Evolutionary conservation across 1,284 basidiomycete species (phyloP), one percentile per base, ranked within the genome.

Genomic region (Cutaneotrichosporon sp.): DNA sequence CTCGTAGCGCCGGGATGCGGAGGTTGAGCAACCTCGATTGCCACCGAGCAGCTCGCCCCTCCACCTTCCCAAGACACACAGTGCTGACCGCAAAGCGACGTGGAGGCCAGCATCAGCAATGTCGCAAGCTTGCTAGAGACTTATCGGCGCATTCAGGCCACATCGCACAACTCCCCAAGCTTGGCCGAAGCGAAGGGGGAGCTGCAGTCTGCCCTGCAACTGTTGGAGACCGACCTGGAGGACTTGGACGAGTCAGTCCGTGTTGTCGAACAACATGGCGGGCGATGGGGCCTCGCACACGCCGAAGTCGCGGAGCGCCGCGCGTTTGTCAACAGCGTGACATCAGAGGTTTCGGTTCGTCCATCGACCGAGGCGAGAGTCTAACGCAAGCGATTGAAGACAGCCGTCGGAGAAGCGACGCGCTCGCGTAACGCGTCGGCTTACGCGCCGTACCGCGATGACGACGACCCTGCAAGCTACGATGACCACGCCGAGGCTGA

Each of bases 211-310:
- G 89, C 89, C 2, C 83, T 95, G 10, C 84, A 86, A 1, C 81
- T 87, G 0, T 80, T 95, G 33, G 90, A 92, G 72, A 87, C 89
- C 0, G 92, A 95, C 79, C 74, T 94, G 29, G 89, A 92, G 64
- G 92, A 92, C 72, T 79, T 95, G 22, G 92, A 94, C 57, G 91
- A 92, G 72, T 92, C 90, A 68, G 91, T 95, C 29, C 87, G 86
- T 85, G 90, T 90, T 5, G 91, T 94, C 68, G 85, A 87, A 24
- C 87, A 86, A 0, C 90, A 89, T 42, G 88, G 91, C 6, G 85
- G 89, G n/a, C 82, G 89, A 75, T 94, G 94, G 78, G 90, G 91
- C 2, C 82, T 95, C 43, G 85, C 87, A 51, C 86, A 88, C 43
- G 72, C 78, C 27, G 91, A 95, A 72, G 88, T 95, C 9, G 81